These are phyloP conservation scores for Quercus suber DNA, from an alignment of 306 rosid species.

Conservation along the genomic window DNA sequence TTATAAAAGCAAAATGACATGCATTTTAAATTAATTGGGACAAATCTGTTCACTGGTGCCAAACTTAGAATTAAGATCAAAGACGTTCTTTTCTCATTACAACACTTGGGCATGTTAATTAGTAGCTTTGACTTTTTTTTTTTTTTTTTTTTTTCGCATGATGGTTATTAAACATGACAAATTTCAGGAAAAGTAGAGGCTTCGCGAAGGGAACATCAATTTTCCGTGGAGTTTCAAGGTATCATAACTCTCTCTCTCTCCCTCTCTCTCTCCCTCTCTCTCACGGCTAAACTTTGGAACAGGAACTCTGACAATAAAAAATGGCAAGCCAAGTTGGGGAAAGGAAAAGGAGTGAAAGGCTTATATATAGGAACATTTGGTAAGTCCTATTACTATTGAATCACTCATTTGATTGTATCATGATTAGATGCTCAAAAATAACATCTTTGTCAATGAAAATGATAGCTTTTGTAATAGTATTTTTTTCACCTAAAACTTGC, in stretches of 20 bases:
- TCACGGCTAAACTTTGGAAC: not conserved
- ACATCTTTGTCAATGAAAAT: not conserved
- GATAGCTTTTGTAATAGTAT: no score
- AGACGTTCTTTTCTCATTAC: no score
- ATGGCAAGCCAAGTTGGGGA: slow-evolving; percentile 37
- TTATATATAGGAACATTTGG: slow-evolving; percentile 33
- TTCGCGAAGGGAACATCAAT: slow-evolving; percentile 26
- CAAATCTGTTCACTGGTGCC: no score
- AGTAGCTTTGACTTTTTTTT: no score
- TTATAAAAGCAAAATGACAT: no score
- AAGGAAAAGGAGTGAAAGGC: slow-evolving; percentile 14
- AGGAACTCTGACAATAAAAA: slow-evolving; percentile 9
- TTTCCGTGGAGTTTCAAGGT: slow-evolving; percentile 46
- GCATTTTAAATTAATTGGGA: no score
- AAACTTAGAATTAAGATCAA: no score
- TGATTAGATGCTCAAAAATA: not conserved
- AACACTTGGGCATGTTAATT: no score
- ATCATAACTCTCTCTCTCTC: not conserved
- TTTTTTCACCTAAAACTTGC: no score
- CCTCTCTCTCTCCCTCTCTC: not conserved
- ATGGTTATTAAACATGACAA: not conserved
- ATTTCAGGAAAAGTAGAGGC: slow-evolving; percentile 25
- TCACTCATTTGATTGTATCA: not conserved
- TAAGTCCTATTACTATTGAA: not conserved
- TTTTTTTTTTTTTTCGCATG: no score